Evolutionary conservation across 2,329 filamentous ascomycete species (phyloP), one percentile per base, ranked within the genome.

Genomic region (Aspergillus viridinutans): DNA sequence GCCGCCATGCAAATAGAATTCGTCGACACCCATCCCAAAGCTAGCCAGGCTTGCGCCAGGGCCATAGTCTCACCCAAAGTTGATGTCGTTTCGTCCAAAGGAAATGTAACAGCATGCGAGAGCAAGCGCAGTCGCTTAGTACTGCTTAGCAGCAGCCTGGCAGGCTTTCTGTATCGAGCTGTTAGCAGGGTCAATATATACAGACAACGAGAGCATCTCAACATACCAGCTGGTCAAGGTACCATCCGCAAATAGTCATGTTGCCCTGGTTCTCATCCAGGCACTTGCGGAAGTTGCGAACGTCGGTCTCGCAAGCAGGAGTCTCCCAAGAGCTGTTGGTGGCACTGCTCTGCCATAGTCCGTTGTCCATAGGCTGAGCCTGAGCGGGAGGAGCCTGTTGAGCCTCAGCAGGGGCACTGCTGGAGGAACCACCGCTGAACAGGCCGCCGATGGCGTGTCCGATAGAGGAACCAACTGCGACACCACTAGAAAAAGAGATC

Each of bases 171-270:
- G 63, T 68, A 61, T 54, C 45, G 50, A 26, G 14, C 32, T 38
- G 55, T 76, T 70, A 76, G 68, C 58, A 64, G 50, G 28, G 25
- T 47, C 32, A 9, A 8, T 20, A 8, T 14, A n/a, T 8, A 50
- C 3, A 12, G 12, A 21, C n/a, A 35, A 53, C 50, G 50, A 53
- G 35, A 45, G 9, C 4, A 48, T 48, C 40, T 8, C 26, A 51
- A 70, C 74, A 54, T 76, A 80, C 78, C 77, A 99, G 83, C 84
- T 99, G 93, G 76, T 99, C 94, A 69, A 99, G 80, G 77, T 99
- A 99, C 92, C 93, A 99, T 66, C 90, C 89, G 81, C 94, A 99
- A 73, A 97, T 95, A 73, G 89, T 88, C 88, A 99, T 86, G 79
- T 94, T 92, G 67, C 94, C 94, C 73, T 86, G 81, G 77, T 99